Percentiles rank a stretch among this genome's conserved stretches.
These are phyloP conservation scores for Chrysosporium queenslandicum DNA, from an alignment of 2,329 filamentous ascomycete genomes.

Conservation along the genomic window DNA sequence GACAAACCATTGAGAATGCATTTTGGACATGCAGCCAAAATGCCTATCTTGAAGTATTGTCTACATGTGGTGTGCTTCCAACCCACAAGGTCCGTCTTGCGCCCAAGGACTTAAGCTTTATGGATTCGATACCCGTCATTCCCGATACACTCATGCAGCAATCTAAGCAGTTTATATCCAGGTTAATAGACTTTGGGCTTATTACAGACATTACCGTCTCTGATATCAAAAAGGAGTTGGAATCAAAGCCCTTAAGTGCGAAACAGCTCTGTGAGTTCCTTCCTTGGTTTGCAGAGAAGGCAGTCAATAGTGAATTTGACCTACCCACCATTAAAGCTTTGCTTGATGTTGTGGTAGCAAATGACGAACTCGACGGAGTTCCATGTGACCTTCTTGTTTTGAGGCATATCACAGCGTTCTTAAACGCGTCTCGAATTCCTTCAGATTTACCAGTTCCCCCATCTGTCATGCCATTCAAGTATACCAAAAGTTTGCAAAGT, in stretches of 20 bases:
- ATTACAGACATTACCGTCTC: slow-evolving; percentile 78
- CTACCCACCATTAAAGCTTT: slow-evolving; percentile 55
- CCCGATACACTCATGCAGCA: slow-evolving; percentile 62
- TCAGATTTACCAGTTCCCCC: slow-evolving; percentile 70
- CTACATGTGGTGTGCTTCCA: slow-evolving; percentile 75
- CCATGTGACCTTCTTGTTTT: slow-evolving; percentile 66
- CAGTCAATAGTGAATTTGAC: slow-evolving; percentile 63
- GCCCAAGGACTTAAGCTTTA: slow-evolving; percentile 62
- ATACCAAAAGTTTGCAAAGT: slow-evolving; percentile 59
- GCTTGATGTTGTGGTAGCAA: slow-evolving; percentile 58
- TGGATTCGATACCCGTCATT: slow-evolving; percentile 79
- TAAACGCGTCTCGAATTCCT: slow-evolving; percentile 69
- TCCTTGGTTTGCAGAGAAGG: slow-evolving; percentile 68
- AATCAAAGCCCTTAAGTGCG: slow-evolving; percentile 68
- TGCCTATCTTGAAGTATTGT: slow-evolving; percentile 76
- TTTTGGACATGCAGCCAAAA: slow-evolving; percentile 89
- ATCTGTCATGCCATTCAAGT: slow-evolving; percentile 72
- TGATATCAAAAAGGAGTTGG: slow-evolving; percentile 76
- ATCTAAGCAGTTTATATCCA: slow-evolving; percentile 62
- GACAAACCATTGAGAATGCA: slow-evolving; percentile 80
- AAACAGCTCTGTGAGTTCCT: slow-evolving; percentile 74
- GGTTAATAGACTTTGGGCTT: slow-evolving; percentile 72
- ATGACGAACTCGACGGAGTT: slow-evolving; percentile 49
- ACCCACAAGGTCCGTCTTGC: slow-evolving; percentile 71
- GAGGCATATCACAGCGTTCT: slow-evolving; percentile 61